Evolutionary conservation across 176 grass and related monocot species (phyloP).

Genomic region (Bolboschoenus planiculmis): DNA sequence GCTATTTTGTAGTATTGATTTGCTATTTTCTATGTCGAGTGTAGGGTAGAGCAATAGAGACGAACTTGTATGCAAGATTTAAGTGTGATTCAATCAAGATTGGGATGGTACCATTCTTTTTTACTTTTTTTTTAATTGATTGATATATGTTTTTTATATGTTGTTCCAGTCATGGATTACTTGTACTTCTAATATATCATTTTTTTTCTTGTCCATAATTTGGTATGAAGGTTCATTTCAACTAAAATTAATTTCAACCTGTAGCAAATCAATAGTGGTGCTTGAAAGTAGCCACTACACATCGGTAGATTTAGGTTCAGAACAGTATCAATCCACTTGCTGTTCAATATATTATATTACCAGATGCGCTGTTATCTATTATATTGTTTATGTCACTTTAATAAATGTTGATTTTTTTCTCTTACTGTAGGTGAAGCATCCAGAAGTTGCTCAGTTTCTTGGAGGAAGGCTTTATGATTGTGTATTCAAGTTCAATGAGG

Average conservation of each 20-base stretch:
- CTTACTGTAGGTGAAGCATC: conserved; percentile 76
- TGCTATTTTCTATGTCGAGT: neutral
- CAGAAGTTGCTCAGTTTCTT: conserved; percentile 94
- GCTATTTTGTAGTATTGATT: conserved; percentile 3
- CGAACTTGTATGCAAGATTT: conserved; percentile 82
- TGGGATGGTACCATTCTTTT: conserved; percentile 55
- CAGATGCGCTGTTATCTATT: too few relatives aligned
- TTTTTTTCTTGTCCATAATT: neutral
- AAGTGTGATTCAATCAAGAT: conserved; percentile 98
- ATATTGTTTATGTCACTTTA: neutral
- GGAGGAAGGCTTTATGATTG: conserved; percentile 96
- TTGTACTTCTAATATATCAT: neutral
- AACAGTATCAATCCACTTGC: neutral
- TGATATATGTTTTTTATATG: neutral
- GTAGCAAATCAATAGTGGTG: neutral
- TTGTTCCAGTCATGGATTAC: neutral
- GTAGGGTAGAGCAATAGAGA: conserved; percentile 92
- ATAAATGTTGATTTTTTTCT: neutral
- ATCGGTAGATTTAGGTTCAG: neutral
- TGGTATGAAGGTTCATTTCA: neutral
- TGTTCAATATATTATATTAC: neutral
- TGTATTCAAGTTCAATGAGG: conserved; percentile 90
- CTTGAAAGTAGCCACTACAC: neutral
- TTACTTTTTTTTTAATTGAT: conserved; percentile 10
- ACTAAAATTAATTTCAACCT: neutral